These are phyloP conservation scores for Aphanomyces stellatus DNA, from an alignment of 352 stramenopile genomes.

Conservation along the genomic window DNA sequence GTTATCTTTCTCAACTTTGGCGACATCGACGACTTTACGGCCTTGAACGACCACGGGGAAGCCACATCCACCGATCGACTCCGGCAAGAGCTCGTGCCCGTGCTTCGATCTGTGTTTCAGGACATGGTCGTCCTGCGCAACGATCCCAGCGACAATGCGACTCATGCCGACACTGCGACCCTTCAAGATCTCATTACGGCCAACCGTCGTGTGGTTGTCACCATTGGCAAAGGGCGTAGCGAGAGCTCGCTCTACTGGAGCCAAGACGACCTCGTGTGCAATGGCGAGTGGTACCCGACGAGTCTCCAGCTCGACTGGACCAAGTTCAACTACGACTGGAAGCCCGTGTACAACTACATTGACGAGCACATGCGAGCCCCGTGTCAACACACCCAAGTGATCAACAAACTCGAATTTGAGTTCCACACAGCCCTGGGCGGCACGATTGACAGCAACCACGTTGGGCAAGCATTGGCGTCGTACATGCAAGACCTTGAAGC, in stretches of 20 bases:
- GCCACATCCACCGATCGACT: not conserved
- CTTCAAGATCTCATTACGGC: not conserved
- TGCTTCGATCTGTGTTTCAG: not conserved
- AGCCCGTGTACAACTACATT: not conserved
- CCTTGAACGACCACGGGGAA: not conserved
- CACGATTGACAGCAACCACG: not conserved
- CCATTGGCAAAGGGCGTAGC: not conserved
- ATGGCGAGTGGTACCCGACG: not conserved
- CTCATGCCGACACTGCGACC: not conserved
- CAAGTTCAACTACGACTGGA: not conserved
- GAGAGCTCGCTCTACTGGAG: not conserved
- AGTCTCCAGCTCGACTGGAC: not conserved
- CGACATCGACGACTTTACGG: not conserved
- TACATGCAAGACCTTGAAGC: not conserved
- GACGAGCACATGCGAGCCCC: not conserved
- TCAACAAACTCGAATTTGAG: not conserved
- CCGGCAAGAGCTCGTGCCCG: not conserved
- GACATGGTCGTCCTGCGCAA: not conserved
- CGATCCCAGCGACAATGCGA: not conserved
- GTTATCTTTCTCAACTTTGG: conserved; percentile 9
- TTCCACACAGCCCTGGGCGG: not conserved
- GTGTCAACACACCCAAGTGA: not conserved
- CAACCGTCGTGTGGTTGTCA: not conserved
- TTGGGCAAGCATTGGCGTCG: not conserved
- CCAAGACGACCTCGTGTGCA: conserved; percentile 1